These are phyloP conservation scores for Populus pruinosa DNA, from an alignment of 345 rosid genomes.

Conservation along the genomic window DNA sequence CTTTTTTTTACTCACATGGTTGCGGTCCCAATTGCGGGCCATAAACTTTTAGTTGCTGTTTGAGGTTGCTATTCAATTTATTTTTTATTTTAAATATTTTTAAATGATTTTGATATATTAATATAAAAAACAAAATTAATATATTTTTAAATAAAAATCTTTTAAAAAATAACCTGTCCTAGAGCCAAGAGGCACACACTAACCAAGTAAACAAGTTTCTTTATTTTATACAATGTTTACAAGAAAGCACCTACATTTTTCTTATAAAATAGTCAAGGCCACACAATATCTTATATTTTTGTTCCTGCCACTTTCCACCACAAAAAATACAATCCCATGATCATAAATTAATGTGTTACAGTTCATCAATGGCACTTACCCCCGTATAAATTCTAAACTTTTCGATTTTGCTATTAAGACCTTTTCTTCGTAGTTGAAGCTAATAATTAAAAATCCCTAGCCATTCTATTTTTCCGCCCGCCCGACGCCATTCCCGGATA, in stretches of 20 bases:
- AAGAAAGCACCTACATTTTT: neutral
- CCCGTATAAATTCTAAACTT: neutral
- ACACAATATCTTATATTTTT: too few relatives aligned
- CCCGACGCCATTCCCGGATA: neutral
- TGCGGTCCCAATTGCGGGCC: neutral
- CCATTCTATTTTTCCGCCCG: neutral
- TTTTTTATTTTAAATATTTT: too few relatives aligned
- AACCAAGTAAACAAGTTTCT: neutral
- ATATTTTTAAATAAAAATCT: neutral
- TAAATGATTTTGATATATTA: too few relatives aligned
- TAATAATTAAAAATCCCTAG: neutral
- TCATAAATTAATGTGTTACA: too few relatives aligned
- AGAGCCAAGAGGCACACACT: too few relatives aligned
- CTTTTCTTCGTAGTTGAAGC: neutral
- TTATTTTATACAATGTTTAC: neutral
- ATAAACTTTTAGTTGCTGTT: neutral
- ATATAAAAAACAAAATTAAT: too few relatives aligned
- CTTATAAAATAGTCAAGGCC: too few relatives aligned
- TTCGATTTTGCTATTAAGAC: neutral
- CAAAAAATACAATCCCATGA: too few relatives aligned
- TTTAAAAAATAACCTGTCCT: neutral
- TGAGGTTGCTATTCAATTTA: too few relatives aligned
- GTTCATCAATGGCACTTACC: neutral
- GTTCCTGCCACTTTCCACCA: too few relatives aligned
- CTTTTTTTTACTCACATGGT: neutral